These are phyloP conservation scores for Grammothele lineata DNA, from an alignment of 768 basidiomycete genomes.

Conservation along the genomic window DNA sequence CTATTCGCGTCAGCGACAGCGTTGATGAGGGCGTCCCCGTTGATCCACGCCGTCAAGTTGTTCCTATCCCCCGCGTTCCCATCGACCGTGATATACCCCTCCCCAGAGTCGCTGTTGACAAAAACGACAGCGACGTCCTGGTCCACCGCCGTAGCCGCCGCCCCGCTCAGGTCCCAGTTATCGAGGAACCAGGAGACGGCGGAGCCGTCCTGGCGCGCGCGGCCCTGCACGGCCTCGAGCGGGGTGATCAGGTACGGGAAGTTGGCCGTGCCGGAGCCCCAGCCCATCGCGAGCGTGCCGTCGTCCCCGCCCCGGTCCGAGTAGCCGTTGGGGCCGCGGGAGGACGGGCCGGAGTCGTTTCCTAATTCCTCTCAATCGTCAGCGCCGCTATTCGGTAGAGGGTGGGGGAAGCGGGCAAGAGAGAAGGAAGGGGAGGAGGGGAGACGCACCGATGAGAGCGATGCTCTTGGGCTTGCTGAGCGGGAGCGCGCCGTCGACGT, in stretches of 20 bases:
- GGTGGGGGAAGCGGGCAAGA: too few relatives aligned
- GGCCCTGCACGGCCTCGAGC: slow-evolving; percentile 72
- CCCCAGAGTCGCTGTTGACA: slow-evolving; percentile 80
- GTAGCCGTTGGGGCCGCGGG: slow-evolving; percentile 45
- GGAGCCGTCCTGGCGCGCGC: slow-evolving; percentile 52
- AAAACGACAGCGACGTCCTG: slow-evolving; percentile 73
- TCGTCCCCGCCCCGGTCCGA: slow-evolving; percentile 35
- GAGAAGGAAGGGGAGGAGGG: slow-evolving; percentile 19
- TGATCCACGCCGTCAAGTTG: slow-evolving; percentile 72
- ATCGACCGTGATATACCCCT: slow-evolving; percentile 76
- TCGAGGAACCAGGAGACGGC: slow-evolving; percentile 21
- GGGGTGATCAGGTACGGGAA: slow-evolving; percentile 82
- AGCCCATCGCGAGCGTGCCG: slow-evolving; percentile 85
- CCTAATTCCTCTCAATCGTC: slow-evolving; percentile 27
- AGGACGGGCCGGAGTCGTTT: slow-evolving; percentile 43
- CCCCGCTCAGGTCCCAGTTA: slow-evolving; percentile 22
- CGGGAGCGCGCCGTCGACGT: slow-evolving; percentile 52
- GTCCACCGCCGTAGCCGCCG: slow-evolving; percentile 33
- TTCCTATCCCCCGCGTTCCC: slow-evolving; percentile 74
- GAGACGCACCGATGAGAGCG: slow-evolving; percentile 58
- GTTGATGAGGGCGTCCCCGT: slow-evolving; percentile 65
- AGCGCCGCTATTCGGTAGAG: slow-evolving; percentile 18
- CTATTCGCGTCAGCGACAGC: slow-evolving; percentile 63
- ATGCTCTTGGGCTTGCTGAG: slow-evolving; percentile 55
- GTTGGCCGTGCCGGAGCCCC: slow-evolving; percentile 66